Conservation (phyloP, 2,329 filamentous ascomycete species). For the Emmonsiellopsis sp. region DNA sequence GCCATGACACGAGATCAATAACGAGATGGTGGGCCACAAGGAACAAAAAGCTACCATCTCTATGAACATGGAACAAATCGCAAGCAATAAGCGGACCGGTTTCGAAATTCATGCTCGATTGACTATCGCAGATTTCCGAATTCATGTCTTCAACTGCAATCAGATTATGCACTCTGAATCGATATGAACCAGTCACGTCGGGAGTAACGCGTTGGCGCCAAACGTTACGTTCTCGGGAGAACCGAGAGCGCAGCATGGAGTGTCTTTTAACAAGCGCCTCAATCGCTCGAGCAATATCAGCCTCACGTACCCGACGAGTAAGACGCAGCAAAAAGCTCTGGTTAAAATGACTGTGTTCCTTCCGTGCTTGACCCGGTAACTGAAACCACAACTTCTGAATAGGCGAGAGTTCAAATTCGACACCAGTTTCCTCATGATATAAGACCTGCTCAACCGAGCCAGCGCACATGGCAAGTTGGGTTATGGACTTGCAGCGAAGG, state of each 20-base stretch:
- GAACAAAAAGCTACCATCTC: slow-evolving; percentile 22
- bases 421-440: slow-evolving; percentile 11
- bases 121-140: slow-evolving; percentile 20
- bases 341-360: slow-evolving; percentile 16
- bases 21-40: slow-evolving; percentile 31
- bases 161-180: slow-evolving; percentile 17
- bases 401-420: slow-evolving; percentile 16
- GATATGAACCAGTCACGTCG: slow-evolving; percentile 22
- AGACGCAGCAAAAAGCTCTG: slow-evolving; percentile 18
- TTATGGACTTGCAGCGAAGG: slow-evolving; percentile 35
- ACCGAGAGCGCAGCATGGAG: slow-evolving; percentile 18
- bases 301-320: slow-evolving; percentile 1
- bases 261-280: slow-evolving; percentile 14
- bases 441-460: slow-evolving; percentile 24
- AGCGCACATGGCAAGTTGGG: slow-evolving; percentile 24
- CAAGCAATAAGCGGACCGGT: slow-evolving; percentile 32
- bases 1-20: slow-evolving; percentile 34
- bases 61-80: slow-evolving; percentile 32
- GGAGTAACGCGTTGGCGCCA: slow-evolving; percentile 22
- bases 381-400: slow-evolving; percentile 21
- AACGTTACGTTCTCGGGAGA: slow-evolving; percentile 18
- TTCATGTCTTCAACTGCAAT: slow-evolving; percentile 16
- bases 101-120: slow-evolving; percentile 26
- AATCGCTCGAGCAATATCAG: slow-evolving; percentile 8
- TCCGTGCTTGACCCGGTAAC: slow-evolving; percentile 10